phyloP scores from a whole-genome alignment of 371 early-diverging fungal genomes.

The Dentiscutata heterogama region DNA sequence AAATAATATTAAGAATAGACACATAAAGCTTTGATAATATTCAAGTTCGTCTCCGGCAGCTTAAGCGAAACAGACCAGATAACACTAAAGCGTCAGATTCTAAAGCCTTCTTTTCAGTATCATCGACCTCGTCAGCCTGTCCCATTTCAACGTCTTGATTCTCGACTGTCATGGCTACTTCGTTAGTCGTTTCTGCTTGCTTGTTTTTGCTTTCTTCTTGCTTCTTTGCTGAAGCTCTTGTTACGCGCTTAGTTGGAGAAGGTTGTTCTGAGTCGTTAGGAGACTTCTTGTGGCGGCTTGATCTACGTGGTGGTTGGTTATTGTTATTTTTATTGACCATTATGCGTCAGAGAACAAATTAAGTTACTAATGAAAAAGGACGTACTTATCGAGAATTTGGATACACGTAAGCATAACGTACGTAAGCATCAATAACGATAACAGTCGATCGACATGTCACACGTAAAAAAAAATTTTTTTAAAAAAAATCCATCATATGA shows the following conservation, averaged over 20 bases:
- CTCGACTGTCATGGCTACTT: constrained; percentile 4
- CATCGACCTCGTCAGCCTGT: constrained; percentile 33
- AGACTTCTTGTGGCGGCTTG: not conserved
- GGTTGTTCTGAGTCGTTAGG: constrained; percentile 1
- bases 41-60: too few species aligned
- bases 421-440: too few species aligned
- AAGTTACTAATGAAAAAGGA: too few species aligned
- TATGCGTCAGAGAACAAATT: too few species aligned
- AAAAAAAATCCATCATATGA: too few species aligned
- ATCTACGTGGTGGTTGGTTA: constrained; percentile 12
- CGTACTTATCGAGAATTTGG: too few species aligned
- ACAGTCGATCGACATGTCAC: too few species aligned
- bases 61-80: constrained; percentile 10
- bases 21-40: not conserved
- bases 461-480: too few species aligned
- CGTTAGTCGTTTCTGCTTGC: not conserved
- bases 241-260: not conserved
- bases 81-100: constrained; percentile 41
- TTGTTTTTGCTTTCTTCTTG: constrained; percentile 1
- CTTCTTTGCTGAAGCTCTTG: not conserved
- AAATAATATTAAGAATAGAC: not conserved
- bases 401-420: too few species aligned
- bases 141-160: constrained; percentile 41
- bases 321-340: too few species aligned
- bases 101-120: constrained; percentile 25